Conservation (phyloP, 192 early-diverging fungal genomes). For the Bifiguratus adelaidae region DNA sequence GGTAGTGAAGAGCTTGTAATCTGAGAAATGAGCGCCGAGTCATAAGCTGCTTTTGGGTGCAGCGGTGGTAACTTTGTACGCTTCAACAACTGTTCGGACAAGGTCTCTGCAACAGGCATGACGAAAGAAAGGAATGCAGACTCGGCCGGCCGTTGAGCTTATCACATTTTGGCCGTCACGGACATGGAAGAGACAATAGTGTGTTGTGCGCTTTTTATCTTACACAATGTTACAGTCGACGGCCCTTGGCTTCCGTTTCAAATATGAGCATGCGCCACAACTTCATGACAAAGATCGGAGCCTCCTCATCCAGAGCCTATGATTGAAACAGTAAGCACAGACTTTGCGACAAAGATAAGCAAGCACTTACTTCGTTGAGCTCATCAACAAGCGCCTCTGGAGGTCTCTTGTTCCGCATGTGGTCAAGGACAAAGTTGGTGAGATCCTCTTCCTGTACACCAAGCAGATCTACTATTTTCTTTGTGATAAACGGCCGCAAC, state of each 20-base stretch:
- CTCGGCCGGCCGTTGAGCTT: no score
- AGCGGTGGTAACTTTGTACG: no score
- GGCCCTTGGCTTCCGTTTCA: conserved; percentile 63
- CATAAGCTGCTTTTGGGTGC: no score
- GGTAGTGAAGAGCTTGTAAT: no score
- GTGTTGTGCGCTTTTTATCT: no score
- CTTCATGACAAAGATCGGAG: conserved; percentile 75
- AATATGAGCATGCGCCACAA: conserved; percentile 85
- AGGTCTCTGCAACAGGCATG: no score
- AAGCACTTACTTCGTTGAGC: conserved; percentile 52
- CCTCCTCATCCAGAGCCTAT: conserved; percentile 81
- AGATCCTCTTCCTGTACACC: conserved; percentile 74
- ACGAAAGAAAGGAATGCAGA: no score
- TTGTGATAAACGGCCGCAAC: conserved; percentile 61
- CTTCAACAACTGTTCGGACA: no score
- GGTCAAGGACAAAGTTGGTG: conserved; percentile 65
- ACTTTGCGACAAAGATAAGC: neutral
- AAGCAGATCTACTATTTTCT: conserved; percentile 73
- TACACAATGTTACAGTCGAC: conserved; percentile 35
- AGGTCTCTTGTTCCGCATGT: conserved; percentile 51
- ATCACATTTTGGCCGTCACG: no score
- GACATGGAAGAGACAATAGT: no score
- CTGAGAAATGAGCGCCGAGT: no score
- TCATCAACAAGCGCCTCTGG: conserved; percentile 65
- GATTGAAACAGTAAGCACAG: neutral